These are phyloP conservation scores for Trichaptum fuscoviolaceum DNA, from an alignment of 768 basidiomycete species.

Conservation along the genomic window DNA sequence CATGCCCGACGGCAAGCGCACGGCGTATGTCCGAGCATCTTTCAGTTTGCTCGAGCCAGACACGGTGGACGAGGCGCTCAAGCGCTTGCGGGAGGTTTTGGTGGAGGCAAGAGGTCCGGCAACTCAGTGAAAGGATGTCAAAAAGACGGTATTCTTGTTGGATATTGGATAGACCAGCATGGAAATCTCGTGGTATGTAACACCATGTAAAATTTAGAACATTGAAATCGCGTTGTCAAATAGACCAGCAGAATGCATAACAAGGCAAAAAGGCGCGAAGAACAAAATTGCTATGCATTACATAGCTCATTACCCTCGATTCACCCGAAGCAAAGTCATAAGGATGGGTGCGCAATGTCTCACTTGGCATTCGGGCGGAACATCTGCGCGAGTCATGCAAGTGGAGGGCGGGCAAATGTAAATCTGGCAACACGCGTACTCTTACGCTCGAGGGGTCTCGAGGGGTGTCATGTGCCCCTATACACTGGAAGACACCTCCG, in stretches of 20 bases:
- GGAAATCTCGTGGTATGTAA: neutral
- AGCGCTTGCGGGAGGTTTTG: slow-evolving; percentile 45
- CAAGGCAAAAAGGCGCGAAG: neutral
- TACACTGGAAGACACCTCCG: no score
- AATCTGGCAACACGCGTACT: no score
- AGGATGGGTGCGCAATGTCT: neutral
- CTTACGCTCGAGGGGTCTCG: no score
- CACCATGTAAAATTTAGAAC: neutral
- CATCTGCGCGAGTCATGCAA: neutral
- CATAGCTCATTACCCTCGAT: no score
- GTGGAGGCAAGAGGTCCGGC: slow-evolving; percentile 18
- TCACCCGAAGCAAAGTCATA: neutral
- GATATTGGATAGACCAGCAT: neutral
- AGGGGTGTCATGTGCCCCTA: no score
- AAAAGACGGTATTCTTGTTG: neutral
- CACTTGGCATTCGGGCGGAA: neutral
- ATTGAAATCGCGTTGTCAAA: neutral
- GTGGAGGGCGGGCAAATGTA: no score
- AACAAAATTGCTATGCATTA: no score
- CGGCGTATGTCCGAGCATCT: slow-evolving; percentile 73
- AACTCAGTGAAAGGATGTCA: neutral
- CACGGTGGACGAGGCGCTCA: slow-evolving; percentile 70
- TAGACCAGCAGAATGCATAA: neutral
- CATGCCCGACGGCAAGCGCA: slow-evolving; percentile 63
- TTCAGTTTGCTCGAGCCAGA: slow-evolving; percentile 67